phyloP scores from a whole-genome alignment of 1,139 yeast species.

The Lodderomyces margitis region DNA sequence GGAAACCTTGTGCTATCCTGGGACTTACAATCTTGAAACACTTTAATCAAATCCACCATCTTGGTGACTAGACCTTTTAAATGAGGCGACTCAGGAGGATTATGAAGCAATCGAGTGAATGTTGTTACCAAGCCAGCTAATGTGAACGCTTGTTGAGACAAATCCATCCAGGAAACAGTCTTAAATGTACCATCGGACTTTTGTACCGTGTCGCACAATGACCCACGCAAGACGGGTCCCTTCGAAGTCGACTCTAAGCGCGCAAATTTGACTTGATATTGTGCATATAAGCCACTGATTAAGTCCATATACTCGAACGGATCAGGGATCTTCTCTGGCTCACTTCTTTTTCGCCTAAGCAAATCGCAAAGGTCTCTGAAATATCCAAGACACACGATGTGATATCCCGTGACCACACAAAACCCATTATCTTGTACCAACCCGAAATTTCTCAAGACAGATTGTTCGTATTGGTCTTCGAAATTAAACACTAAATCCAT shows the following conservation, averaged over 20 bases:
- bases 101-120: slow-evolving; percentile 25
- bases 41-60: slow-evolving; percentile 23
- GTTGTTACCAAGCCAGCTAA: slow-evolving; percentile 28
- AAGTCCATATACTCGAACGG: slow-evolving; percentile 24
- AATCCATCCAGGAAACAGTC: slow-evolving; percentile 33
- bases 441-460: slow-evolving; percentile 29
- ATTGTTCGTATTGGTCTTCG: slow-evolving; percentile 41
- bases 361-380: slow-evolving; percentile 51
- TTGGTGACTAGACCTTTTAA: slow-evolving; percentile 26
- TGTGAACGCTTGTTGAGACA: slow-evolving; percentile 31
- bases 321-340: slow-evolving; percentile 11
- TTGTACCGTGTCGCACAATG: slow-evolving; percentile 12
- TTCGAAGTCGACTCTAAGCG: neutral
- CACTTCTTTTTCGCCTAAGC: slow-evolving; percentile 34
- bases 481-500: slow-evolving; percentile 46
- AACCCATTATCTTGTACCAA: slow-evolving; percentile 43
- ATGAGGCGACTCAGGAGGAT: slow-evolving; percentile 33
- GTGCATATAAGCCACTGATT: slow-evolving; percentile 24
- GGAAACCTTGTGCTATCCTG: slow-evolving; percentile 7
- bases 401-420: slow-evolving; percentile 55
- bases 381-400: slow-evolving; percentile 44
- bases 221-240: neutral
- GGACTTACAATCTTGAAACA: slow-evolving; percentile 20
- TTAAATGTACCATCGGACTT: slow-evolving; percentile 8
- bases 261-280: slow-evolving; percentile 12